These are phyloP conservation scores for Mycena galericulata DNA, from an alignment of 768 basidiomycete species.

Conservation along the genomic window DNA sequence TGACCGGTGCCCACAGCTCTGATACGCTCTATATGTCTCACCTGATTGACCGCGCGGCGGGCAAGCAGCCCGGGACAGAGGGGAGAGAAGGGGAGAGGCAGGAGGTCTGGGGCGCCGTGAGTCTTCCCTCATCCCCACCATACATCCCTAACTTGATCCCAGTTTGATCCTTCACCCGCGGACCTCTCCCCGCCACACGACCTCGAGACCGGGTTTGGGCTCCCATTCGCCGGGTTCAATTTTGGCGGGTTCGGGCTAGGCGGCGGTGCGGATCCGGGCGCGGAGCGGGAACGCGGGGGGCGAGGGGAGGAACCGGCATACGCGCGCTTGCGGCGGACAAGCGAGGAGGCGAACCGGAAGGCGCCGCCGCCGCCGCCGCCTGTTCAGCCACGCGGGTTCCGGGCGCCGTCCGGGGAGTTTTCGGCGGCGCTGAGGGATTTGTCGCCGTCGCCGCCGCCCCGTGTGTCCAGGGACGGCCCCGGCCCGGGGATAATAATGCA, in stretches of 20 bases:
- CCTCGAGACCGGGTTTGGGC: slow-evolving; percentile 27
- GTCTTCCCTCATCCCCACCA: neutral
- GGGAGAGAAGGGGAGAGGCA: slow-evolving; percentile 19
- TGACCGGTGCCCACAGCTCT: slow-evolving; percentile 8
- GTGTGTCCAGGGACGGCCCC: neutral
- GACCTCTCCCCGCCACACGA: slow-evolving; percentile 18
- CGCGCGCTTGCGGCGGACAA: slow-evolving; percentile 30
- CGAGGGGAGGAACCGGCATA: slow-evolving; percentile 33
- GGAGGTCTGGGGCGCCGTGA: slow-evolving; percentile 32
- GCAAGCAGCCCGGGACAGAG: slow-evolving; percentile 11
- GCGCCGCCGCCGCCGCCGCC: slow-evolving; percentile 7
- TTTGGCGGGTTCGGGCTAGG: slow-evolving; percentile 17
- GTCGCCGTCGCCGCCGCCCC: slow-evolving; percentile 18
- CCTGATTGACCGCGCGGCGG: slow-evolving; percentile 30
- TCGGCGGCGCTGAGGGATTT: slow-evolving; percentile 15
- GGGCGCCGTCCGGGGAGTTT: slow-evolving; percentile 20
- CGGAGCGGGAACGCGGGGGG: slow-evolving; percentile 16
- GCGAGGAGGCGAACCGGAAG: slow-evolving; percentile 28
- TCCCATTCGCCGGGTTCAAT: slow-evolving; percentile 20
- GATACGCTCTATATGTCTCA: slow-evolving; percentile 34
- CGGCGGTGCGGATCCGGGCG: slow-evolving; percentile 13
- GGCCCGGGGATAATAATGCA: too few relatives aligned
- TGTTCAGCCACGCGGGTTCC: slow-evolving; percentile 19
- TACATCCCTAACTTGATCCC: neutral
- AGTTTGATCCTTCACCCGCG: slow-evolving; percentile 32